These are phyloP conservation scores for Cylindrotheca closterium DNA, from an alignment of 108 stramenopile genomes.

Conservation along the genomic window DNA sequence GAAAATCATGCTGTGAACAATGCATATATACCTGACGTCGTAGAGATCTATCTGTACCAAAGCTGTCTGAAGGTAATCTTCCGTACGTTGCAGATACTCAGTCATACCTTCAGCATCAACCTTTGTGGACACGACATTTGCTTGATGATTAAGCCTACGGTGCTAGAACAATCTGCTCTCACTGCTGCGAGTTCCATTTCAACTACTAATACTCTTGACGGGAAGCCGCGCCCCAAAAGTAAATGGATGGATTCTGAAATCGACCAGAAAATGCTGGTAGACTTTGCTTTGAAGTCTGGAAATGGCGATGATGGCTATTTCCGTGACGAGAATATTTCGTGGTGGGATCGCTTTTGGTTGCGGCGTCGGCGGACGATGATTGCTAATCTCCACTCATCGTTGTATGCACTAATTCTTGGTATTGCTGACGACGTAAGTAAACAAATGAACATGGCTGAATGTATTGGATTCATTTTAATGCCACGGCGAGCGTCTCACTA, in stretches of 20 bases:
- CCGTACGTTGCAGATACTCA: constrained; percentile 16
- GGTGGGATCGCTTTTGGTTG: constrained; percentile 10
- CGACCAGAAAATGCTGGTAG: constrained; percentile 1
- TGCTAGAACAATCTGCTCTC: not conserved
- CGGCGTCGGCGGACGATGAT: constrained; percentile 20
- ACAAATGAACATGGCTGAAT: no score
- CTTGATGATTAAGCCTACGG: not conserved
- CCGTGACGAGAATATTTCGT: not conserved
- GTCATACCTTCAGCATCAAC: constrained; percentile 1
- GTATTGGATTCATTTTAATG: no score
- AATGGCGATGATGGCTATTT: not conserved
- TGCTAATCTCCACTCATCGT: constrained; percentile 27
- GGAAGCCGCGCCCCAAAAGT: not conserved
- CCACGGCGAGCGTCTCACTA: no score
- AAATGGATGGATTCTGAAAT: not conserved
- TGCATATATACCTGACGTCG: constrained; percentile 28
- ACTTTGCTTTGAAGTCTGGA: not conserved
- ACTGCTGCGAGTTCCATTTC: not conserved
- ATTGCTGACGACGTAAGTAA: constrained; percentile 28
- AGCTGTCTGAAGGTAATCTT: constrained; percentile 39
- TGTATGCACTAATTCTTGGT: constrained; percentile 35
- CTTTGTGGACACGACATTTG: constrained; percentile 27
- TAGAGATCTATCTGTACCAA: constrained; percentile 39
- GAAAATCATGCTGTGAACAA: constrained; percentile 31
- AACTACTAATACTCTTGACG: not conserved